A percentile compares a stretch with the other conserved stretches of the same genome.
Conservation (phyloP, 2,329 filamentous ascomycete genomes). For the Talaromyces sp. region DNA sequence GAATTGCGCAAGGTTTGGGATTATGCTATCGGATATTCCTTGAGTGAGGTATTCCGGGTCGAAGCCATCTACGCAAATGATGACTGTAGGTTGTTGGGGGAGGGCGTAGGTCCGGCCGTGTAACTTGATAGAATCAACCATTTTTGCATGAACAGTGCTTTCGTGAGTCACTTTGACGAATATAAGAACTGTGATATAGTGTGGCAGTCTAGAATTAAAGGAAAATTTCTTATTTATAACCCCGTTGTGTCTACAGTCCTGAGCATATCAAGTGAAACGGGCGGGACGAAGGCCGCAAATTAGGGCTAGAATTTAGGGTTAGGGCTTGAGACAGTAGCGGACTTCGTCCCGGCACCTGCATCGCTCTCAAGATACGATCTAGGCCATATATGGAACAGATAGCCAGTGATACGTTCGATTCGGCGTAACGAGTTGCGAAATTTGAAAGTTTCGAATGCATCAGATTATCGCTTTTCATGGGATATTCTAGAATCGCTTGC, state of each 20-base stretch:
- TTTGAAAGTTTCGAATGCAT: too few relatives aligned
- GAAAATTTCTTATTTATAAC: not conserved
- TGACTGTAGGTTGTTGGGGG: slow-evolving; percentile 38
- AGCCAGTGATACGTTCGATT: too few relatives aligned
- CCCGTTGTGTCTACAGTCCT: not conserved
- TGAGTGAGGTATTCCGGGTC: slow-evolving; percentile 43
- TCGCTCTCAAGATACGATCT: too few relatives aligned
- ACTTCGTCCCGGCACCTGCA: not conserved
- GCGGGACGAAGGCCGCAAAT: not conserved
- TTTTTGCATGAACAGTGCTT: not conserved
- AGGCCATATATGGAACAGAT: too few relatives aligned
- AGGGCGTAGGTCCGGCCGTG: slow-evolving; percentile 35
- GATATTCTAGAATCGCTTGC: too few relatives aligned
- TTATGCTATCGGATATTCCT: slow-evolving; percentile 36
- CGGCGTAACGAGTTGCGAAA: too few relatives aligned
- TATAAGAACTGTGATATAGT: too few relatives aligned
- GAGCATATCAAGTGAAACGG: not conserved
- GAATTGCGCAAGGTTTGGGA: slow-evolving; percentile 36
- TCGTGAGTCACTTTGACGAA: too few relatives aligned
- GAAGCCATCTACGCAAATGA: slow-evolving; percentile 47
- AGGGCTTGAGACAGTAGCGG: not conserved
- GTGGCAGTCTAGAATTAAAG: not conserved
- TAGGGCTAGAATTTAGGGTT: not conserved
- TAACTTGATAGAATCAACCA: not conserved
- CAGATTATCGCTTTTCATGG: too few relatives aligned